Percentiles rank a stretch among this genome's conserved stretches.
Evolutionary conservation across 139 green algal genomes (phyloP).

Genomic region (Tetraselmis striata): DNA sequence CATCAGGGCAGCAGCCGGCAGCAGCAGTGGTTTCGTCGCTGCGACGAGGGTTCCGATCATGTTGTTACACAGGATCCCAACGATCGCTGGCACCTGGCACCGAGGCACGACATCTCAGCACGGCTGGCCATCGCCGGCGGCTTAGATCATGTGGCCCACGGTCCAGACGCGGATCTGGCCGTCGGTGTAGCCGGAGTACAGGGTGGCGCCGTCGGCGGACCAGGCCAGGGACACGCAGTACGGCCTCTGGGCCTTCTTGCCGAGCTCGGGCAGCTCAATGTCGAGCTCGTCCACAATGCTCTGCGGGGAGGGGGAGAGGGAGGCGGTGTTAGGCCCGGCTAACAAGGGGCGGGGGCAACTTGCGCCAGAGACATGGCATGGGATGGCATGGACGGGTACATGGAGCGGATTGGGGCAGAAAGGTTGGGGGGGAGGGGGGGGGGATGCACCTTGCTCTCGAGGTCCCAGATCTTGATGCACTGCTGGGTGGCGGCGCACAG

Average conservation of each 20-base stretch:
- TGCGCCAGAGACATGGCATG: too few relatives aligned
- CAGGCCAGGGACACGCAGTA: slow-evolving; percentile 94
- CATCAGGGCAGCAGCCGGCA: too few relatives aligned
- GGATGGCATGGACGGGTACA: too few relatives aligned
- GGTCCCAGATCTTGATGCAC: slow-evolving; percentile 93
- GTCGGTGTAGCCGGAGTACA: slow-evolving; percentile 90
- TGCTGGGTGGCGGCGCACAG: slow-evolving; percentile 92
- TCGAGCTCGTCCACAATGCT: slow-evolving; percentile 86
- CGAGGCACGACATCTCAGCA: not conserved
- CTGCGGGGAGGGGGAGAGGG: slow-evolving; percentile 32
- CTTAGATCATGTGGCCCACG: slow-evolving; percentile 49
- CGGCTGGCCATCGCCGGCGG: not conserved
- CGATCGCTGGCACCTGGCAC: too few relatives aligned
- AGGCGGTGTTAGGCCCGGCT: not conserved
- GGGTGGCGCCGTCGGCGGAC: slow-evolving; percentile 91
- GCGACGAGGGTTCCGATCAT: too few relatives aligned
- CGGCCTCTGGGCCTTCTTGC: slow-evolving; percentile 68
- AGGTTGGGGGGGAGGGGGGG: too few relatives aligned
- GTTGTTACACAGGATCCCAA: too few relatives aligned
- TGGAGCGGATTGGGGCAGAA: too few relatives aligned
- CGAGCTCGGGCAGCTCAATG: slow-evolving; percentile 37
- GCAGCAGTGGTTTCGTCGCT: too few relatives aligned
- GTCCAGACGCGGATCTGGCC: slow-evolving; percentile 69
- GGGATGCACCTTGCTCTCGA: slow-evolving; percentile 62
- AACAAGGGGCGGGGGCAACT: not conserved